phyloP scores from a whole-genome alignment of 129 eudicot species.

The Ambrosia artemisiifolia region DNA sequence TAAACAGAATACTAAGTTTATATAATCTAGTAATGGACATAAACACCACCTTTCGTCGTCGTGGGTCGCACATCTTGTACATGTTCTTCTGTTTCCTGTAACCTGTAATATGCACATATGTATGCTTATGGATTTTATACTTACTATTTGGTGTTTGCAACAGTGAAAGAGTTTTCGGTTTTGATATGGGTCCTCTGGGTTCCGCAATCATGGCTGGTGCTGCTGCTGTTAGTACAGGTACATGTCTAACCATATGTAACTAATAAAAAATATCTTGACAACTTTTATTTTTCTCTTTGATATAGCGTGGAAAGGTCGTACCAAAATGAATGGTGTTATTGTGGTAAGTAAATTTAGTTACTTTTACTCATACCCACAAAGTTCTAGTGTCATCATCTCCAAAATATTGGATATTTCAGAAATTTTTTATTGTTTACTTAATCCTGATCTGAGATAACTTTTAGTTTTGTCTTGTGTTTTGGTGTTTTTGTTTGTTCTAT shows the following conservation, averaged over 20 bases:
- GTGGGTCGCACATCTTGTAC: not conserved
- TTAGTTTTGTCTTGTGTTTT: conserved; percentile 89
- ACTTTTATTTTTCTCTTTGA: conserved; percentile 51
- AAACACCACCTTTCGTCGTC: not conserved
- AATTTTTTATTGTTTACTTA: conserved; percentile 45
- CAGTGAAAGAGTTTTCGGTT: conserved; percentile 96
- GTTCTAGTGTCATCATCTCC: conserved; percentile 38
- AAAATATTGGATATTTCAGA: conserved; percentile 31
- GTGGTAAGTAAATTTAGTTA: conserved; percentile 77
- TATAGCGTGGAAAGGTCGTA: conserved; percentile 80
- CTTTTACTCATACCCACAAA: conserved; percentile 37
- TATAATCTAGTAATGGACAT: no score
- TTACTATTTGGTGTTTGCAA: conserved; percentile 20
- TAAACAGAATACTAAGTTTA: no score
- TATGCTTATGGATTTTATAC: not conserved
- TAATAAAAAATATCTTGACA: conserved; percentile 39
- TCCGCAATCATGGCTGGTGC: conserved; percentile 75
- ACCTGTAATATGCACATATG: not conserved
- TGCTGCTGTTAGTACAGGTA: conserved; percentile 72
- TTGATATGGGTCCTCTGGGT: conserved; percentile 98
- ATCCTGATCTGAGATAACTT: conserved; percentile 83
- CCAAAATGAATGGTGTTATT: conserved; percentile 75
- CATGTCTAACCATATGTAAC: conserved; percentile 13
- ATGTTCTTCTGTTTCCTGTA: not conserved
- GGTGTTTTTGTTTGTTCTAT: conserved; percentile 97